Evolutionary conservation across 257 asterid genomes (phyloP), one percentile per base, ranked within the genome.

Genomic region (Orobanche coerulescens): DNA sequence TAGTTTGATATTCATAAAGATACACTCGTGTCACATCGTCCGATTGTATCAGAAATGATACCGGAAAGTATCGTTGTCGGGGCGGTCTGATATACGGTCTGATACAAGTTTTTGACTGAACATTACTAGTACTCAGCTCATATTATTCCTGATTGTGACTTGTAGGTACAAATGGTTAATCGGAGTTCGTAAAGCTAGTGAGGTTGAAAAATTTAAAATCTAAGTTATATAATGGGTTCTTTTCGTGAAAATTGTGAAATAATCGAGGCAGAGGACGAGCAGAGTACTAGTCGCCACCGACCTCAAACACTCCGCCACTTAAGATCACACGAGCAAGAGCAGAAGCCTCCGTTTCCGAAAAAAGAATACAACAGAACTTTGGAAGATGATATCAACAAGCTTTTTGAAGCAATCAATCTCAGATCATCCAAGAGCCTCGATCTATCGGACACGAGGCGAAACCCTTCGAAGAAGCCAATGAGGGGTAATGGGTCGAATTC

Each of bases 391-490:
- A 82, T 82, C 52, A 71, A 76, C 62, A 79, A 64, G 73, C 88
- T 82, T 43, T 79, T 82, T 13, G 81, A 82, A 24, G 76, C 85
- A 0, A 75, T 76, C 23, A 75, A 75, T 61, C 79, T 74, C 47
- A 76, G 84, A 64, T 11, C 85, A 51, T 43, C 75, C 26, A 82
- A 82, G 50, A 70, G 88, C 63, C 60, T 71, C 6, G 81, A 76
- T 61, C 75, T 71, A 4, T 66, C 81, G 0, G 85, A 76, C 26
- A 53, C 73, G 30, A 12, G 63, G 42, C 66, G 83, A 51, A 77
- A 81, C 48, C 51, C 81, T 42, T 77, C 88, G 0, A 91, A 91
- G 82, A 85, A 62, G 80, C 96, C 98, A 2, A 83, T 91, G 84
- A 74, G 79, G 65, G 81, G 47, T 31, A 67, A 67, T 0, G 90